Percentiles rank a stretch among this genome's conserved stretches.
phyloP scores from a whole-genome alignment of 352 stramenopile genomes.

The Poterioochromonas sp. region DNA sequence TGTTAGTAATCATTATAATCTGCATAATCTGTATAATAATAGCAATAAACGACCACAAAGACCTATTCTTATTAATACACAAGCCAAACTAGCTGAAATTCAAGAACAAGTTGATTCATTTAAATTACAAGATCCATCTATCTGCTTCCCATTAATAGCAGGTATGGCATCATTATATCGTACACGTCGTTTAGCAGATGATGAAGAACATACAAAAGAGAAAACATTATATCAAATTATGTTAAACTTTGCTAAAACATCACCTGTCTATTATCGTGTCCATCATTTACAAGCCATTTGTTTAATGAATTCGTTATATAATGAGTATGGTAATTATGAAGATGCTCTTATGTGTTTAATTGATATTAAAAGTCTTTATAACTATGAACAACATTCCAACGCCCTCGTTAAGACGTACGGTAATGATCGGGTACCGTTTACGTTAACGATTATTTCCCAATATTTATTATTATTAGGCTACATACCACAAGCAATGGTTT shows the following conservation, averaged over 20 bases:
- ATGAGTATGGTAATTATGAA: not conserved
- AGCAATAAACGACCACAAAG: too few species aligned
- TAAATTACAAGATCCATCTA: not conserved
- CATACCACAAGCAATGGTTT: not conserved
- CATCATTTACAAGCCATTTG: not conserved
- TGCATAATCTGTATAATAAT: too few species aligned
- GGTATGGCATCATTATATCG: slow-evolving; percentile 22
- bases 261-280: not conserved
- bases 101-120: too few species aligned
- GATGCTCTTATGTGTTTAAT: not conserved
- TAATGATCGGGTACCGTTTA: slow-evolving; percentile 6
- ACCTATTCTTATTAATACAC: too few species aligned
- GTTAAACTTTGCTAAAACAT: not conserved
- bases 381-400: not conserved
- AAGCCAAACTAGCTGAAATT: too few species aligned
- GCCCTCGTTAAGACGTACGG: not conserved
- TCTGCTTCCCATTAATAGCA: slow-evolving; percentile 9
- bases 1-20: too few species aligned
- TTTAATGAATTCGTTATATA: not conserved
- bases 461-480: not conserved
- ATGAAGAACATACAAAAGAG: slow-evolving; percentile 4
- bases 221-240: not conserved
- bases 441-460: not conserved
- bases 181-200: not conserved
- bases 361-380: not conserved